Base-by-base conservation (phyloP, 1,139 yeast genomes). In the Diutina mesorugosa region DNA sequence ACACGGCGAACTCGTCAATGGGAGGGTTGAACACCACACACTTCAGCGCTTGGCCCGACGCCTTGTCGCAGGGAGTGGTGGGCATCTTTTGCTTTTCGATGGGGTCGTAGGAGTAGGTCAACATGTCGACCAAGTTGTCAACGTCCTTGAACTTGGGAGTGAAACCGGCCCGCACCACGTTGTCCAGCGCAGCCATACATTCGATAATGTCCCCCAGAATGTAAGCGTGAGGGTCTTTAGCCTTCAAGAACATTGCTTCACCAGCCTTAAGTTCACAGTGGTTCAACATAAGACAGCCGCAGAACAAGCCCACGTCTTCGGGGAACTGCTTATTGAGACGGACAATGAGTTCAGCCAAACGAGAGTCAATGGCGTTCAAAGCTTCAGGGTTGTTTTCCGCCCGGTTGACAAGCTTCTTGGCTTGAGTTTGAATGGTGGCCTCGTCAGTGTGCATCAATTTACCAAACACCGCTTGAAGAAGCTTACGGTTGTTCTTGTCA, bases 151-250 rank as follows among this genome's bases (percentile, higher is more conserved):
- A 93, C 72, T 95, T 93, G 59, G 99, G 99, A 14, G 99, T 93
- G 76, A 93, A 93, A 9, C 99, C 99, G 7, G 98, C 96, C 71
- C 99, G 84, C 54, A 93, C 97, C 59, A 93, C 99, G 66, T 93
- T 93, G 70, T 93, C 99, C 48, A 96, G 86, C 12, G 98, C 97
- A 55, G 99, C 99, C 99, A 93, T 93, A 76, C 99, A 95, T 73
- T 93, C 99, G 66, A 93, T 91, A 63, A 93, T 93, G 69, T 93
- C 98, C 62, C 99, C 99, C 57, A 86, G 80, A 61, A 93, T 93
- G 73, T 95, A 93, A 45, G 99, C 99, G 70, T 93, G 99, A 30
- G 98, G 98, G 69, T 90, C 98, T 73, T 90, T 90, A 55, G 99
- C 99, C 69, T 89, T 90, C 69, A 93, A 78, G 68, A 91, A 93